phyloP scores from a whole-genome alignment of 1,284 basidiomycete genomes.

The Malassezia psittaci region DNA sequence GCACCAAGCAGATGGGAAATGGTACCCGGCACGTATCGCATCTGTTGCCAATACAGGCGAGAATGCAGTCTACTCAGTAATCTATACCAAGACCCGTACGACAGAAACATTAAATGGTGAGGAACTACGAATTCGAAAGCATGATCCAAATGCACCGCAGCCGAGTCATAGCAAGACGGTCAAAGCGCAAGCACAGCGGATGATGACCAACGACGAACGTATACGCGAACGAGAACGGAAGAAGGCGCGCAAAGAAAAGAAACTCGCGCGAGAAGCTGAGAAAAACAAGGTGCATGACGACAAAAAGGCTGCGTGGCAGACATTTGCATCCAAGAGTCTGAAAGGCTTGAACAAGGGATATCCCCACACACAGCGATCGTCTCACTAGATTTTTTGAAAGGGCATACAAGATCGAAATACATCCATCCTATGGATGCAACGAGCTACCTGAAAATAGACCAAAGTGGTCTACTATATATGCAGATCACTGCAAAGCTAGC shows the following conservation, averaged over 20 bases:
- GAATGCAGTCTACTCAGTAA: slow-evolving; percentile 77
- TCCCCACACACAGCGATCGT: slow-evolving; percentile 9
- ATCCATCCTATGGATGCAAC: too few species aligned
- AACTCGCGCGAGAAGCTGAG: slow-evolving; percentile 69
- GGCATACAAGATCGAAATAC: too few species aligned
- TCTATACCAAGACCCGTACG: slow-evolving; percentile 88
- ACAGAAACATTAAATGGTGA: slow-evolving; percentile 74
- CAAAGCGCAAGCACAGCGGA: slow-evolving; percentile 56
- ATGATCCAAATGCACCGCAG: background rate
- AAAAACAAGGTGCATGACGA: slow-evolving; percentile 79
- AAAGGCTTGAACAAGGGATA: slow-evolving; percentile 60
- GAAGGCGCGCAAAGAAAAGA: slow-evolving; percentile 95
- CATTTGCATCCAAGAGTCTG: slow-evolving; percentile 66
- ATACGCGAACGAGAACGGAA: slow-evolving; percentile 62
- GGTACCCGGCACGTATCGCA: slow-evolving; percentile 31
- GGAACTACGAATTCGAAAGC: slow-evolving; percentile 60
- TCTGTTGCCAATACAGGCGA: slow-evolving; percentile 74
- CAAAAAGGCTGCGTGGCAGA: slow-evolving; percentile 90
- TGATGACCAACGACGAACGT: slow-evolving; percentile 39
- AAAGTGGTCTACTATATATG: too few species aligned
- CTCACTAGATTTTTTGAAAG: background rate
- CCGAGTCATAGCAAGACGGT: background rate
- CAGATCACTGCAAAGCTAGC: too few species aligned
- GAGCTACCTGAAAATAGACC: too few species aligned
- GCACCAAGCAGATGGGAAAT: slow-evolving; percentile 25